phyloP scores from a whole-genome alignment of 2,329 filamentous ascomycete genomes.

The Colletotrichum tabaci region DNA sequence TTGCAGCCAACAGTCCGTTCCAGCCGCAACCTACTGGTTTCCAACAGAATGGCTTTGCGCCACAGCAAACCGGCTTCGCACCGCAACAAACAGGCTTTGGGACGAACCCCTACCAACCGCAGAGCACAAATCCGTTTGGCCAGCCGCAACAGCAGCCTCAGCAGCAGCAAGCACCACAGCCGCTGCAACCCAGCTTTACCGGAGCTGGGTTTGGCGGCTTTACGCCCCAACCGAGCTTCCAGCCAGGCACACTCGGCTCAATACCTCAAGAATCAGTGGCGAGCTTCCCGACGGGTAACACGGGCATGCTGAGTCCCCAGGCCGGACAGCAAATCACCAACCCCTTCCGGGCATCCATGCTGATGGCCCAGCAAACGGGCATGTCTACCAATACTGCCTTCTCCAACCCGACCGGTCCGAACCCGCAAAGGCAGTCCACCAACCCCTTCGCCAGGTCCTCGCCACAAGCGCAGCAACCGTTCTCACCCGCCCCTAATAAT shows the following conservation, averaged over 20 bases:
- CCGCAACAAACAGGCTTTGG: slow-evolving; percentile 58
- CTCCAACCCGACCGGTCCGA: slow-evolving; percentile 57
- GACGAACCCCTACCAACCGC: slow-evolving; percentile 60
- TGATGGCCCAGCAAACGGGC: slow-evolving; percentile 73
- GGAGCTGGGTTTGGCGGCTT: slow-evolving; percentile 90
- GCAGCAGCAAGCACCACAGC: slow-evolving; percentile 53
- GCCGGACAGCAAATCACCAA: slow-evolving; percentile 80
- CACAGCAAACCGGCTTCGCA: slow-evolving; percentile 59
- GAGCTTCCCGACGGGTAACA: slow-evolving; percentile 64
- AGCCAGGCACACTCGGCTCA: slow-evolving; percentile 65
- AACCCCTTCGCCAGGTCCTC: slow-evolving; percentile 86
- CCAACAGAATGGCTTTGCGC: slow-evolving; percentile 60
- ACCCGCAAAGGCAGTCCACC: slow-evolving; percentile 74
- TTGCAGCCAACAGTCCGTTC: slow-evolving; percentile 49
- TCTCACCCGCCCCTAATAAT: slow-evolving; percentile 49
- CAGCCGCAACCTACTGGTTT: slow-evolving; percentile 52
- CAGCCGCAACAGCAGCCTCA: slow-evolving; percentile 54
- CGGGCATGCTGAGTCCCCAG: slow-evolving; percentile 57
- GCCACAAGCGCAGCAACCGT: slow-evolving; percentile 50
- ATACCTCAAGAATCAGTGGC: slow-evolving; percentile 72
- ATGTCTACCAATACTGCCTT: slow-evolving; percentile 57
- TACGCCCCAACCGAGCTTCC: slow-evolving; percentile 74
- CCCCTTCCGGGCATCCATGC: slow-evolving; percentile 93
- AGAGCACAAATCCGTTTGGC: slow-evolving; percentile 51
- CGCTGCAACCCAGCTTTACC: slow-evolving; percentile 67